phyloP scores from a whole-genome alignment of 306 rosid genomes.

The Corylus americana region DNA sequence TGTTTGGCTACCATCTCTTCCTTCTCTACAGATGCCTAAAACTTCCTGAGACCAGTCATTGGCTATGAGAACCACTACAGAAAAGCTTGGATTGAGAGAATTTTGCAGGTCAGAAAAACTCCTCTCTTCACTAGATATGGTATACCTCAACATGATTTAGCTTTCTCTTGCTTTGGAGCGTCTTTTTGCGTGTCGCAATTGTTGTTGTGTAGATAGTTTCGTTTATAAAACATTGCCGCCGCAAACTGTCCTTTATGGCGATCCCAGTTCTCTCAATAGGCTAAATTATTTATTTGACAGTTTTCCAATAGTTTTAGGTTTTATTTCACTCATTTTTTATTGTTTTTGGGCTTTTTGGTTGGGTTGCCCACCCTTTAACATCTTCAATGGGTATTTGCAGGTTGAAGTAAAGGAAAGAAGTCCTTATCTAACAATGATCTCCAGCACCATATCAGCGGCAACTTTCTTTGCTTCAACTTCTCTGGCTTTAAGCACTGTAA shows the following conservation, averaged over 20 bases:
- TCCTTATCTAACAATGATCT: neutral
- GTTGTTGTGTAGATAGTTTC: no score
- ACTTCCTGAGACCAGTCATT: neutral
- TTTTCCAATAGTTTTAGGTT: no score
- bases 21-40: slow-evolving; percentile 3
- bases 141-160: neutral
- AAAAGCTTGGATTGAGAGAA: slow-evolving; percentile 6
- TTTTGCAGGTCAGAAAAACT: neutral
- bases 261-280: no score
- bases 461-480: slow-evolving; percentile 9
- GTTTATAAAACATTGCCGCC: no score
- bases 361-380: neutral
- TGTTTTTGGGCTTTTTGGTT: no score
- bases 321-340: no score
- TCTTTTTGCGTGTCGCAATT: no score
- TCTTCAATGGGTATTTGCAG: neutral
- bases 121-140: neutral
- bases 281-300: no score
- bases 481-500: neutral
- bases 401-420: neutral
- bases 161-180: neutral
- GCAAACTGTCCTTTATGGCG: no score
- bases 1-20: neutral
- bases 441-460: slow-evolving; percentile 1
- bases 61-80: slow-evolving; percentile 1